Conservation (phyloP, 2,329 filamentous ascomycete genomes). For the Teratosphaeria nubilosa region DNA sequence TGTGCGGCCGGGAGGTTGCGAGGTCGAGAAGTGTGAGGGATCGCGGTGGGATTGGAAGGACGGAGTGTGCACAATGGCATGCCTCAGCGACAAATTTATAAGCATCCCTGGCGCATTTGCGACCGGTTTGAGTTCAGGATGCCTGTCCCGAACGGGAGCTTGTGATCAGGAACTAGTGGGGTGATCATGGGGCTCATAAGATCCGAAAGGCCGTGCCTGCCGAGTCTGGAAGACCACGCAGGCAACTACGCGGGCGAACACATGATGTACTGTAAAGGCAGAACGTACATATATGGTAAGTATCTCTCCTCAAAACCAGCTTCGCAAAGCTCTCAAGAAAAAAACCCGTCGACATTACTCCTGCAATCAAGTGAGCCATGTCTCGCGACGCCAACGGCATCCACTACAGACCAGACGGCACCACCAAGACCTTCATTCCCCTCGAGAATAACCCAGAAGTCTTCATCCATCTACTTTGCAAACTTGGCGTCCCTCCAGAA, state of each 20-base stretch:
- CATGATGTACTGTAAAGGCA: too few species aligned
- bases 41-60: background rate
- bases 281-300: too few species aligned
- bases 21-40: background rate
- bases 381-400: background rate
- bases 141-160: background rate
- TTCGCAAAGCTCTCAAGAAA: too few species aligned
- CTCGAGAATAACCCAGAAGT: constrained; percentile 70
- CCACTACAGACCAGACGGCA: background rate
- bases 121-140: background rate
- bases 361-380: background rate
- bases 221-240: too few species aligned
- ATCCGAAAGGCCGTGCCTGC: too few species aligned
- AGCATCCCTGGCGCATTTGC: background rate
- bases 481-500: constrained; percentile 68
- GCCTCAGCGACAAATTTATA: background rate
- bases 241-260: too few species aligned
- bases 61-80: background rate
- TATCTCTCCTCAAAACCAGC: too few species aligned
- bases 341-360: background rate
- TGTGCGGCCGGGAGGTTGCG: background rate
- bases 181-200: too few species aligned
- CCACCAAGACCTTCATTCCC: background rate
- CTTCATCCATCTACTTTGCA: constrained; percentile 72
- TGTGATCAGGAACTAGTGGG: background rate